A percentile compares a stretch with the other conserved stretches of the same genome.
phyloP scores from a whole-genome alignment of 768 basidiomycete species.

The Tylopilus balloui region DNA sequence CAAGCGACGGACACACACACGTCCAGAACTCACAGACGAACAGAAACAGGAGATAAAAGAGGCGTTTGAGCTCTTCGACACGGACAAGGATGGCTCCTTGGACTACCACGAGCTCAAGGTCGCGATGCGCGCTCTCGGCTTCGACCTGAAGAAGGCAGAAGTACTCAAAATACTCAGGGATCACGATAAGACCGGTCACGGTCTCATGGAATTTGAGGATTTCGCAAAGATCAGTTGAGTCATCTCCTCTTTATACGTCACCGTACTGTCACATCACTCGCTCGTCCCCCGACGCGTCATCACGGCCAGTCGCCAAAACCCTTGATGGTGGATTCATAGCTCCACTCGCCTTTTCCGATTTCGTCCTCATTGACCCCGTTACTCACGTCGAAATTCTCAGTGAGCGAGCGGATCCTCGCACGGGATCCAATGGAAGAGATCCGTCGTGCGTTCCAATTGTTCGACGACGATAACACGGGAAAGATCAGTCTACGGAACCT shows the following conservation, averaged over 20 bases:
- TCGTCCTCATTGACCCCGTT: not conserved
- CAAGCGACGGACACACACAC: conserved; percentile 66
- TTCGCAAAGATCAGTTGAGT: conserved; percentile 90
- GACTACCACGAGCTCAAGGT: conserved; percentile 99
- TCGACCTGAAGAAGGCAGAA: conserved; percentile 98
- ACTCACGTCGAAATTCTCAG: conserved; percentile 41
- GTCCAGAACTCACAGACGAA: conserved; percentile 83
- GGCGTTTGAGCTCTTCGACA: conserved; percentile 98
- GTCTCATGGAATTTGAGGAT: conserved; percentile 88
- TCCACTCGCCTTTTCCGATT: not conserved
- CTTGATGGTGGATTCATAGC: conserved; percentile 1
- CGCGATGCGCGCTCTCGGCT: conserved; percentile 95
- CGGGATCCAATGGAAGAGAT: conserved; percentile 98
- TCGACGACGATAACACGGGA: conserved; percentile 94
- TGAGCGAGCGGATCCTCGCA: conserved; percentile 90
- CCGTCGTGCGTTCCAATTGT: conserved; percentile 90
- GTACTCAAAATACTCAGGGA: conserved; percentile 92
- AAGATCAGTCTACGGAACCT: conserved; percentile 91
- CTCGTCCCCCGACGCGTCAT: conserved; percentile 4
- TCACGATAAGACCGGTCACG: conserved; percentile 77
- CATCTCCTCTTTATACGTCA: not conserved
- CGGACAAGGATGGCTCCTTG: conserved; percentile 93
- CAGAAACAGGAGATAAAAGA: conserved; percentile 97
- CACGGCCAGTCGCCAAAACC: not conserved
- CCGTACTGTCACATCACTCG: not conserved